phyloP scores from a whole-genome alignment of 805 yeast species.

The Pichia exigua region DNA sequence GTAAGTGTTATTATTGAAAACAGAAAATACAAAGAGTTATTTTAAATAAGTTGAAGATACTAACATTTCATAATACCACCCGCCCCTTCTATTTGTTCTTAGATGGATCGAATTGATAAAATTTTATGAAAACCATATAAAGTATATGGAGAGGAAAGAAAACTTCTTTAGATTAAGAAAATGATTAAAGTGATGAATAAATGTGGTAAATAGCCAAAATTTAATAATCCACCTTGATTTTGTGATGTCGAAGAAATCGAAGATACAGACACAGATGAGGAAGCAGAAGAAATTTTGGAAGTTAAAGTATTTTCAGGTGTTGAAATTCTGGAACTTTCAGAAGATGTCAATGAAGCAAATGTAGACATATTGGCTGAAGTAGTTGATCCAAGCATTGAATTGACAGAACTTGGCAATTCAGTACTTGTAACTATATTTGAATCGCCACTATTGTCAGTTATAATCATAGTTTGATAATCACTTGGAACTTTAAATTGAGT shows the following conservation, averaged over 20 bases:
- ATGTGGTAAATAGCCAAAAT: not conserved
- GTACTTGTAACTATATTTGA: not conserved
- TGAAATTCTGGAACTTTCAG: not conserved
- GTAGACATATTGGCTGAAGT: not conserved
- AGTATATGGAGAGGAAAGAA: not conserved
- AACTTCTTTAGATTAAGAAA: not conserved
- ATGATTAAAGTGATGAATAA: not conserved
- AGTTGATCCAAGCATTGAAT: not conserved
- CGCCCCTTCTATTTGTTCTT: not conserved
- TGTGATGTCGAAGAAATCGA: not conserved
- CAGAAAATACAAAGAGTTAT: not conserved
- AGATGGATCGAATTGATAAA: not conserved
- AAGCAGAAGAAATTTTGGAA: not conserved
- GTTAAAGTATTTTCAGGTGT: not conserved
- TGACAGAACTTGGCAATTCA: not conserved
- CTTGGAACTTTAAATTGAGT: constrained; percentile 24
- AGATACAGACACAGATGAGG: too few relatives aligned
- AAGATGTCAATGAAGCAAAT: not conserved
- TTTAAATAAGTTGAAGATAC: not conserved
- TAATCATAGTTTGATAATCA: constrained; percentile 20
- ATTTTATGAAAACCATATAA: not conserved
- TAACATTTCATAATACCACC: too few relatives aligned
- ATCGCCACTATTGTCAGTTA: constrained; percentile 1
- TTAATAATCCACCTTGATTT: not conserved
- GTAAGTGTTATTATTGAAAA: not conserved